Evolutionary conservation across 2,329 filamentous ascomycete species (phyloP).

Genomic region (Neopestalotiopsis sp.): DNA sequence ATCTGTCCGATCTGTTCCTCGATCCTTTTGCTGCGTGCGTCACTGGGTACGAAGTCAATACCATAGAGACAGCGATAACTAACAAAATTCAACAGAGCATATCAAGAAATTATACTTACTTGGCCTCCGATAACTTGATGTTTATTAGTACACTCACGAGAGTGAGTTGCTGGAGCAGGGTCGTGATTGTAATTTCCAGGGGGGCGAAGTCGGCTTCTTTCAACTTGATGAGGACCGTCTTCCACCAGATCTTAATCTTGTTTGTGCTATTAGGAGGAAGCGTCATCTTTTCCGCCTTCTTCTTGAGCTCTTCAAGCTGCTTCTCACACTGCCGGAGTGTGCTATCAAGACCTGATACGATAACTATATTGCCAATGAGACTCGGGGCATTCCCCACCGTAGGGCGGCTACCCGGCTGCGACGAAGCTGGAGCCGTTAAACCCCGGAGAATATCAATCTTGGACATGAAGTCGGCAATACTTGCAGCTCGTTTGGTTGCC

Average conservation of each 20-base stretch:
- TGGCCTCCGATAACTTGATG: background rate
- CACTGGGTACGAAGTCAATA: background rate
- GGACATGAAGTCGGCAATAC: background rate
- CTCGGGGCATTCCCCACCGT: background rate
- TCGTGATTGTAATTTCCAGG: background rate
- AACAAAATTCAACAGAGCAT: background rate
- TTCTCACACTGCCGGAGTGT: background rate
- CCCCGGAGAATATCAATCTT: background rate
- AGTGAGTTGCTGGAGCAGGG: background rate
- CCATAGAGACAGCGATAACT: too few species aligned
- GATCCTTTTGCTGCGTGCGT: background rate
- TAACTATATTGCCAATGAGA: background rate
- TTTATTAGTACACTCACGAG: background rate
- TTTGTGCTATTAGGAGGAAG: background rate
- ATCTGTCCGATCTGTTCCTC: background rate
- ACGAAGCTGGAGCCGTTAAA: background rate
- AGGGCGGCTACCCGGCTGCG: background rate
- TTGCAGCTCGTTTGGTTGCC: background rate
- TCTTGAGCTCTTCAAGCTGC: background rate
- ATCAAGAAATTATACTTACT: background rate
- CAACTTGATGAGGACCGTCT: background rate
- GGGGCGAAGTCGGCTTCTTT: slow-evolving; percentile 1
- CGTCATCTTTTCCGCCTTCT: background rate
- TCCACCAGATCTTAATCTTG: background rate
- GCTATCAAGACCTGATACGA: background rate